Percentiles rank a stretch among this genome's conserved stretches.
Evolutionary conservation across 208 protist genomes (phyloP).

Genomic region (Kentomonas sorsogonicus): DNA sequence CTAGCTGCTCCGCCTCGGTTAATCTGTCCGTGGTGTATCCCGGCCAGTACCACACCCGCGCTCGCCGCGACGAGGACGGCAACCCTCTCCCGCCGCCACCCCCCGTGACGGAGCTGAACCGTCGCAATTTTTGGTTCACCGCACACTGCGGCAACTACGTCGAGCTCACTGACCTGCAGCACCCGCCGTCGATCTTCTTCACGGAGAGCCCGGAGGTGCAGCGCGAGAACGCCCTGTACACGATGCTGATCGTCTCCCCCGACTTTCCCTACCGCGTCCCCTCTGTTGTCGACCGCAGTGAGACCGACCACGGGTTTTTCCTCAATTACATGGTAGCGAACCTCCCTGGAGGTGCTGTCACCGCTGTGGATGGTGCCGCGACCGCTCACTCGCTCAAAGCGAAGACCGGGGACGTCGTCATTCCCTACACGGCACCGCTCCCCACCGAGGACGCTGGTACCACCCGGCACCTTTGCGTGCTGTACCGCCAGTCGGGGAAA

Average conservation of each 20-base stretch:
- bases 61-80: slow-evolving; percentile 48
- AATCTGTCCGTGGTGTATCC: slow-evolving; percentile 87
- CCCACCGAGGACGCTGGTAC: slow-evolving; percentile 88
- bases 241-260: slow-evolving; percentile 79
- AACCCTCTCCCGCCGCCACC: slow-evolving; percentile 41
- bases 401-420: slow-evolving; percentile 62
- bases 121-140: slow-evolving; percentile 88
- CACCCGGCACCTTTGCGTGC: slow-evolving; percentile 76
- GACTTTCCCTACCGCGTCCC: slow-evolving; percentile 85
- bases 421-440: slow-evolving; percentile 78
- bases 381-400: slow-evolving; percentile 11
- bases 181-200: slow-evolving; percentile 79
- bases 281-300: slow-evolving; percentile 27
- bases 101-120: slow-evolving; percentile 43
- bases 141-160: slow-evolving; percentile 90
- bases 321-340: slow-evolving; percentile 87
- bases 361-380: slow-evolving; percentile 10
- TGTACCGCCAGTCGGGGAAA: slow-evolving; percentile 56
- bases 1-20: slow-evolving; percentile 55
- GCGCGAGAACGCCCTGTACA: slow-evolving; percentile 36
- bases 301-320: slow-evolving; percentile 63
- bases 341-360: slow-evolving; percentile 23
- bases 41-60: slow-evolving; percentile 53
- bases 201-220: slow-evolving; percentile 20
- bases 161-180: slow-evolving; percentile 79